Percentiles rank a stretch among this genome's conserved stretches.
phyloP scores from a whole-genome alignment of 139 green algal genomes.

The Closterium sp. region DNA sequence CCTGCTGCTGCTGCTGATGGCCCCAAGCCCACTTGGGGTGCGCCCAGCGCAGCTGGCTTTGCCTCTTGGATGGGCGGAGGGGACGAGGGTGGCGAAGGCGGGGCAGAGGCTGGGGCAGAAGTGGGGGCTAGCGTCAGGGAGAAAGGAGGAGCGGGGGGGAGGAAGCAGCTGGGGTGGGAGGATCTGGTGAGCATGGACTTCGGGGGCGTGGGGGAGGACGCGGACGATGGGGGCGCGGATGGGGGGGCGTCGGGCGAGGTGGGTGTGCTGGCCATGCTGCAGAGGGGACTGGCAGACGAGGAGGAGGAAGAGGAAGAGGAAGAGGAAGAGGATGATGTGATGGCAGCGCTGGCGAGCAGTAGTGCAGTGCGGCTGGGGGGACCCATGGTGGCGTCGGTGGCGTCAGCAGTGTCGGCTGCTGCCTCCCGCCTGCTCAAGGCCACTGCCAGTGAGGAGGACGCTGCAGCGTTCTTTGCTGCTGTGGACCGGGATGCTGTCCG shows the following conservation, averaged over 20 bases:
- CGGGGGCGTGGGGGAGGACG: background rate
- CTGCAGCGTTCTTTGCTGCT: background rate
- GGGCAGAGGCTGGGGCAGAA: background rate
- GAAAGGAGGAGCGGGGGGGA: background rate
- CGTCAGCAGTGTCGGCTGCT: background rate
- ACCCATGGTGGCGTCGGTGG: background rate
- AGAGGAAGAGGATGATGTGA: background rate
- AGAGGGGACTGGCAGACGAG: background rate
- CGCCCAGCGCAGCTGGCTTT: background rate
- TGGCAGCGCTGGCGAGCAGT: background rate
- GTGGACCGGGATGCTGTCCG: background rate
- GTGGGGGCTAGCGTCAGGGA: background rate
- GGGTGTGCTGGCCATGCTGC: constrained; percentile 6
- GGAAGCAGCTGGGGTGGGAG: background rate
- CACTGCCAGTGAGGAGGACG: background rate
- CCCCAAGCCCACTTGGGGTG: background rate
- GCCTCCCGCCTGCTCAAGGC: background rate
- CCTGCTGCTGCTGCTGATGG: background rate
- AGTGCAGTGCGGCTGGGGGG: background rate
- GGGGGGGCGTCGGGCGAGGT: background rate
- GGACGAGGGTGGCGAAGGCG: background rate
- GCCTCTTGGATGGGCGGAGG: background rate
- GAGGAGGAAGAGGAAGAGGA: background rate
- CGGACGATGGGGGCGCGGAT: background rate
- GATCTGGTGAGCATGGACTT: background rate